A percentile compares a stretch with the other conserved stretches of the same genome.
phyloP scores from a whole-genome alignment of 495 filamentous ascomycete species.

The Amniculicola lignicola region DNA sequence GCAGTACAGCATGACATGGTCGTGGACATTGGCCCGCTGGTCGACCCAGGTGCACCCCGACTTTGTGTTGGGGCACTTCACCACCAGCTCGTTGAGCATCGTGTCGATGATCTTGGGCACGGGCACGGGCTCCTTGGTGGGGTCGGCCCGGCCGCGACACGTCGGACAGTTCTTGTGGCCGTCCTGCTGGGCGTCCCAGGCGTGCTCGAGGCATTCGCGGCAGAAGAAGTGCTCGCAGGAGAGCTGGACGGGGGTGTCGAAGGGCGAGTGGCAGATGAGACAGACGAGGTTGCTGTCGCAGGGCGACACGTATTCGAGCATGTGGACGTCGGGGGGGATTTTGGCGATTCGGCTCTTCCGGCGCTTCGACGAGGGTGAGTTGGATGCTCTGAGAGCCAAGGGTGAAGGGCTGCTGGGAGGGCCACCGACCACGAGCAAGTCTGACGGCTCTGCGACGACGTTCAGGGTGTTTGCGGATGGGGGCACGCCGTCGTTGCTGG shows the following conservation, averaged over 20 bases:
- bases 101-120: slow-evolving; percentile 56
- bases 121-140: slow-evolving; percentile 9
- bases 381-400: slow-evolving; percentile 30
- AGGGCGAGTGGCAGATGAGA: slow-evolving; percentile 75
- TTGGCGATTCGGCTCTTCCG: slow-evolving; percentile 22
- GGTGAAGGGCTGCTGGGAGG: slow-evolving; percentile 30
- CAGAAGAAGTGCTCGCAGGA: slow-evolving; percentile 67
- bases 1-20: slow-evolving; percentile 75
- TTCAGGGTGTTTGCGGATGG: slow-evolving; percentile 5
- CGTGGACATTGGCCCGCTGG: slow-evolving; percentile 64
- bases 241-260: slow-evolving; percentile 67
- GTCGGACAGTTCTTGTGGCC: slow-evolving; percentile 38
- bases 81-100: slow-evolving; percentile 73
- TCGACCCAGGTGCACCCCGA: slow-evolving; percentile 63
- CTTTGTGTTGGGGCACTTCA: slow-evolving; percentile 63
- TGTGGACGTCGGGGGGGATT: slow-evolving; percentile 57
- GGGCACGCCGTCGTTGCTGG: slow-evolving; percentile 13
- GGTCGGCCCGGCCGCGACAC: slow-evolving; percentile 37
- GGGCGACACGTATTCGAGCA: slow-evolving; percentile 62
- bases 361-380: slow-evolving; percentile 33
- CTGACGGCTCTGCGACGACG: slow-evolving; percentile 15
- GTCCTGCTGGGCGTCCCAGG: slow-evolving; percentile 29
- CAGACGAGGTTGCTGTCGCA: slow-evolving; percentile 80
- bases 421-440: slow-evolving; percentile 33
- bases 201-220: slow-evolving; percentile 58